These are phyloP conservation scores for Syzygium aromaticum DNA, from an alignment of 345 rosid genomes.

Conservation along the genomic window DNA sequence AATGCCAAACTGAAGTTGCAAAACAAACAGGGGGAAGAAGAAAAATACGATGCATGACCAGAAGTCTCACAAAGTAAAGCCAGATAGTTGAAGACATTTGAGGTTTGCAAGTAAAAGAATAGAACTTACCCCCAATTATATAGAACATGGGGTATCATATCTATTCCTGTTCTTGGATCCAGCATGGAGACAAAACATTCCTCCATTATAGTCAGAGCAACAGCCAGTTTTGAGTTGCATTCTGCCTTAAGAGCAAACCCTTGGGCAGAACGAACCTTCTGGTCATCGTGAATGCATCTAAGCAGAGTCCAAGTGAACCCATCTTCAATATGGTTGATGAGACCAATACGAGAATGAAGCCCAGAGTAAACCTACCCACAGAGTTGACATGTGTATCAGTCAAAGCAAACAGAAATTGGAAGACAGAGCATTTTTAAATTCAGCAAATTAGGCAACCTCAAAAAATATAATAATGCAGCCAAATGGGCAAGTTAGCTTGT, in stretches of 20 bases:
- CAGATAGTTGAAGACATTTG: background rate
- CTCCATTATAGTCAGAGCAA: slow-evolving; percentile 89
- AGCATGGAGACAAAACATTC: slow-evolving; percentile 93
- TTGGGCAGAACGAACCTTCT: slow-evolving; percentile 62
- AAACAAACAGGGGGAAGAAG: background rate
- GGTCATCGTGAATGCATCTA: slow-evolving; percentile 78
- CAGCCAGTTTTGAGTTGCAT: slow-evolving; percentile 88
- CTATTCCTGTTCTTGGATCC: slow-evolving; percentile 88
- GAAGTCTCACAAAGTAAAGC: background rate
- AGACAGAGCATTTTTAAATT: background rate
- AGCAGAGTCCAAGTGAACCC: slow-evolving; percentile 75
- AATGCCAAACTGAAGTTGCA: background rate
- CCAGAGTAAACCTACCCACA: slow-evolving; percentile 45
- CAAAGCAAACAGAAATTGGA: background rate
- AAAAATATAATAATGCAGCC: background rate
- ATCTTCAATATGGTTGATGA: slow-evolving; percentile 36
- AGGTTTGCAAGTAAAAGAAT: background rate
- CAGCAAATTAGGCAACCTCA: background rate
- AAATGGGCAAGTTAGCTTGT: background rate
- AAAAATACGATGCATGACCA: background rate
- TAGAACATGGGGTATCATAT: slow-evolving; percentile 86
- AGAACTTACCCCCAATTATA: slow-evolving; percentile 72
- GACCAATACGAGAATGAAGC: slow-evolving; percentile 73
- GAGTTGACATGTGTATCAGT: slow-evolving; percentile 5
- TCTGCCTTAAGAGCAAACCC: slow-evolving; percentile 77